These are phyloP conservation scores for Artemisia tridentata DNA, from an alignment of 129 eudicot genomes.

Conservation along the genomic window DNA sequence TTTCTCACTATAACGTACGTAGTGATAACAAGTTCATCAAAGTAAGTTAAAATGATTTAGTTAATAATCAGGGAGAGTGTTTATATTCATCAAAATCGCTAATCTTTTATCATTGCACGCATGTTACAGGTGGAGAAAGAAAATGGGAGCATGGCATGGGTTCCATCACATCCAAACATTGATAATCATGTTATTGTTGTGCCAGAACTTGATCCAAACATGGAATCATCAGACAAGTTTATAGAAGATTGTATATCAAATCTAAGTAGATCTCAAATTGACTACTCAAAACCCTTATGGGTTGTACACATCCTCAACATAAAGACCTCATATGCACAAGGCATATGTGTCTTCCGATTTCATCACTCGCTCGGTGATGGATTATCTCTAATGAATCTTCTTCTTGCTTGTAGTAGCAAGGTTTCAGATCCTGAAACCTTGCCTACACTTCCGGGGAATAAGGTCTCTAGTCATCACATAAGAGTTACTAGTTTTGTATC, in stretches of 20 bases:
- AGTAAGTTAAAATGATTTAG: too few species aligned
- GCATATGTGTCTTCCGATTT: constrained; percentile 23
- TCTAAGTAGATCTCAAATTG: constrained; percentile 27
- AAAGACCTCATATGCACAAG: constrained; percentile 23
- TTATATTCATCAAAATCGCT: background rate
- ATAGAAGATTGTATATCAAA: constrained; percentile 30
- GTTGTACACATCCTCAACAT: constrained; percentile 28
- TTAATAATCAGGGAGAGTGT: too few species aligned
- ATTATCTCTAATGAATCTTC: constrained; percentile 22
- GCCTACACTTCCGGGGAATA: background rate
- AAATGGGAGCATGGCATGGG: constrained; percentile 22
- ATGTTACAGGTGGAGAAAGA: constrained; percentile 7
- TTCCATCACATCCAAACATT: constrained; percentile 19
- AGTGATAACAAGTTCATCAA: too few species aligned
- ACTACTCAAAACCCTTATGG: constrained; percentile 32
- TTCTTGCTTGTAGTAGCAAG: constrained; percentile 21
- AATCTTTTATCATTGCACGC: too few species aligned
- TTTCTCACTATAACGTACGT: too few species aligned
- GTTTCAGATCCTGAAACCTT: constrained; percentile 23
- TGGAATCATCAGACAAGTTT: constrained; percentile 24
- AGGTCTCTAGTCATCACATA: too few species aligned
- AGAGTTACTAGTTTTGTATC: too few species aligned
- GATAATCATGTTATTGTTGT: constrained; percentile 28
- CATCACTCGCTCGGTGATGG: constrained; percentile 28
- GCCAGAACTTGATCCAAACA: constrained; percentile 10